These are phyloP conservation scores for Botryotinia calthae DNA, from an alignment of 2,329 filamentous ascomycete species.

Conservation along the genomic window DNA sequence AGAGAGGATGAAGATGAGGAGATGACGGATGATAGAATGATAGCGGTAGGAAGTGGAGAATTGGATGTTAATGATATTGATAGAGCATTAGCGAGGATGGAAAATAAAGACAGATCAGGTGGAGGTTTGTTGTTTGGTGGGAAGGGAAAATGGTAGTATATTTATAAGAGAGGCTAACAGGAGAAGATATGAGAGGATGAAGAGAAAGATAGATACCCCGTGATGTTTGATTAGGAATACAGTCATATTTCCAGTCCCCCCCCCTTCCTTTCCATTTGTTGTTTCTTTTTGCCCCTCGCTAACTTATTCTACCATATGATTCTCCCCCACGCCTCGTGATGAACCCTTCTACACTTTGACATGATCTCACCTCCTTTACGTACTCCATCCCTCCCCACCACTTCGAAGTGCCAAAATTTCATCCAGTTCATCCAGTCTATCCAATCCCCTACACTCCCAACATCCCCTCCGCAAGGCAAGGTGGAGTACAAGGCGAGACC, in stretches of 20 bases:
- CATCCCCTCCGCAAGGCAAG: slow-evolving; percentile 62
- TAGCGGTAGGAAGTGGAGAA: slow-evolving; percentile 25
- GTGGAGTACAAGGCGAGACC: slow-evolving; percentile 74
- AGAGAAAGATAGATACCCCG: slow-evolving; percentile 15
- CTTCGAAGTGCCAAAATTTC: neutral
- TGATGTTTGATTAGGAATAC: slow-evolving; percentile 6
- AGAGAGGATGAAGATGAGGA: slow-evolving; percentile 29
- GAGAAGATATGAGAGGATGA: slow-evolving; percentile 22
- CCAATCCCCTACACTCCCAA: slow-evolving; percentile 11
- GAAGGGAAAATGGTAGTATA: slow-evolving; percentile 46
- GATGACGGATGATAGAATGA: slow-evolving; percentile 3
- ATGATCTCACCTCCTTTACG: too few relatives aligned
- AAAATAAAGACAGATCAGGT: slow-evolving; percentile 36
- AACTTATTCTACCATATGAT: neutral
- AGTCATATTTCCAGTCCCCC: neutral
- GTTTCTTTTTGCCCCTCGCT: neutral
- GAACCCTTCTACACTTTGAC: neutral
- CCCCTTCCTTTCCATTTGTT: neutral
- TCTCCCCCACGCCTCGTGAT: neutral
- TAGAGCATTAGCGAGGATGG: slow-evolving; percentile 55
- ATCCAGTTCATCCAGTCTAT: neutral
- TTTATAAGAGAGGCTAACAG: slow-evolving; percentile 22
- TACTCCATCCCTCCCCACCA: too few relatives aligned
- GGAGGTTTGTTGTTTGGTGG: slow-evolving; percentile 24
- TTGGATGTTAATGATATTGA: slow-evolving; percentile 66